A percentile compares a stretch with the other conserved stretches of the same genome.
Conservation (phyloP, 2,329 filamentous ascomycete species). For the Anisogramma anomala region DNA sequence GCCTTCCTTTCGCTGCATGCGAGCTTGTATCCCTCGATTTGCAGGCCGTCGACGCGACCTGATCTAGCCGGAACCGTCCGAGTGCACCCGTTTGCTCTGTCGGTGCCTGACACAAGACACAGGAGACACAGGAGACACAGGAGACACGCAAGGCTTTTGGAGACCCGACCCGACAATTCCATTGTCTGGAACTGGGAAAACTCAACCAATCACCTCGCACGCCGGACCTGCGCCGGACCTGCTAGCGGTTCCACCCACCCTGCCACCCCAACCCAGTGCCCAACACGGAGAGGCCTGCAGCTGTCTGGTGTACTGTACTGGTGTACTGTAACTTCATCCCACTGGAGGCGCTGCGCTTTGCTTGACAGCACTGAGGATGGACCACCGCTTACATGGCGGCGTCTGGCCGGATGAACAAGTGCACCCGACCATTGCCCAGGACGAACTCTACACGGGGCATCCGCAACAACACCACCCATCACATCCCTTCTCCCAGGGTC, state of each 20-base stretch:
- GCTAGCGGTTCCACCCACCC: conserved; percentile 12
- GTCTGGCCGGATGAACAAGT: conserved; percentile 14
- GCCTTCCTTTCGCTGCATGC: no score
- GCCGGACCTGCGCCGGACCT: conserved; percentile 1
- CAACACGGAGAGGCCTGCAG: no score
- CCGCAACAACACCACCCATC: conserved; percentile 8
- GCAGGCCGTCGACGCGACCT: no score
- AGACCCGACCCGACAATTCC: conserved; percentile 5
- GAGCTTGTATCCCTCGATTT: no score
- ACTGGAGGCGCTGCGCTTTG: no score
- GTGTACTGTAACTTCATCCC: no score
- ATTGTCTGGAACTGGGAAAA: no score
- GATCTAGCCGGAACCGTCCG: no score
- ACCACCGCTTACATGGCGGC: conserved; percentile 14
- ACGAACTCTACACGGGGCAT: conserved; percentile 11
- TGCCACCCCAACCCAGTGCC: no score
- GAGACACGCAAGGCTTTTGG: background rate
- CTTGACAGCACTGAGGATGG: conserved; percentile 7
- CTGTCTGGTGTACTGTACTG: background rate
- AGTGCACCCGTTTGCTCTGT: no score
- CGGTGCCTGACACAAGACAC: no score
- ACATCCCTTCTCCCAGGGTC: conserved; percentile 12
- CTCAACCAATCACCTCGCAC: conserved; percentile 11
- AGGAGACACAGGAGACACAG: no score
- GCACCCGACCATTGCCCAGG: conserved; percentile 13